phyloP scores from a whole-genome alignment of 2,329 filamentous ascomycete species.

The Penicillium sclerotigenum region DNA sequence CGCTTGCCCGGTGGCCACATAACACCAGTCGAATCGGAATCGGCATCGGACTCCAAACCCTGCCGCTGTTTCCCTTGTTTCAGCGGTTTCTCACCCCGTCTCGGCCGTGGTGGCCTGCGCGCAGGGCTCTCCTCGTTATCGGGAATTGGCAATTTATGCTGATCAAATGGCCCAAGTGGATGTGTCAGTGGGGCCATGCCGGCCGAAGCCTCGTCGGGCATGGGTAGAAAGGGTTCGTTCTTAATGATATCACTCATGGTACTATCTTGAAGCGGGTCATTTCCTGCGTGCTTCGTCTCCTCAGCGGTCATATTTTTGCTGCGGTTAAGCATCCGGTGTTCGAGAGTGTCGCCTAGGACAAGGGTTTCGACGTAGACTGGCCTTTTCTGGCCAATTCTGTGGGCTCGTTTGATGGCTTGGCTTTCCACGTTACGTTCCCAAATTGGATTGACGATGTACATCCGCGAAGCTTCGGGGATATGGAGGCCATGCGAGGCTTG shows the following conservation, averaged over 20 bases:
- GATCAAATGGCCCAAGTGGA: constrained; percentile 39
- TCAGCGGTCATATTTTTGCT: constrained; percentile 69
- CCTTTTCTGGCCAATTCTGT: constrained; percentile 78
- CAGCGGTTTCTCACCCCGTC: too few species aligned
- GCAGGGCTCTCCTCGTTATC: constrained; percentile 22
- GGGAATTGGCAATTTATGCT: constrained; percentile 36
- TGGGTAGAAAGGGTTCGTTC: constrained; percentile 50
- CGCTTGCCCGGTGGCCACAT: background rate
- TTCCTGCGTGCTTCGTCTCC: constrained; percentile 55
- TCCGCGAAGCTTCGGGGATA: constrained; percentile 74
- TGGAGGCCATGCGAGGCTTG: constrained; percentile 88
- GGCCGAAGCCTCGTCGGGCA: constrained; percentile 30
- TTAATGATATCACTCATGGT: constrained; percentile 60
- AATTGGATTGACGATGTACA: constrained; percentile 87
- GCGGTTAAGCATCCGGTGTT: constrained; percentile 76
- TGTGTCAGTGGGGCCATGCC: constrained; percentile 28
- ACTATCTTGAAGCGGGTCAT: constrained; percentile 57
- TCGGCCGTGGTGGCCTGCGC: too few species aligned
- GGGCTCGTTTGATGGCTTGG: constrained; percentile 86
- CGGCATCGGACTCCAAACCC: background rate
- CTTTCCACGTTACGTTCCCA: constrained; percentile 80
- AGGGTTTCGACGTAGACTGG: constrained; percentile 83
- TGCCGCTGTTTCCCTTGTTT: background rate
- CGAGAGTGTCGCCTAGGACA: constrained; percentile 73
- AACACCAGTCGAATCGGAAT: background rate